phyloP scores from a whole-genome alignment of 1,139 yeast genomes.

The Keqinozyma sinolaborantium region DNA sequence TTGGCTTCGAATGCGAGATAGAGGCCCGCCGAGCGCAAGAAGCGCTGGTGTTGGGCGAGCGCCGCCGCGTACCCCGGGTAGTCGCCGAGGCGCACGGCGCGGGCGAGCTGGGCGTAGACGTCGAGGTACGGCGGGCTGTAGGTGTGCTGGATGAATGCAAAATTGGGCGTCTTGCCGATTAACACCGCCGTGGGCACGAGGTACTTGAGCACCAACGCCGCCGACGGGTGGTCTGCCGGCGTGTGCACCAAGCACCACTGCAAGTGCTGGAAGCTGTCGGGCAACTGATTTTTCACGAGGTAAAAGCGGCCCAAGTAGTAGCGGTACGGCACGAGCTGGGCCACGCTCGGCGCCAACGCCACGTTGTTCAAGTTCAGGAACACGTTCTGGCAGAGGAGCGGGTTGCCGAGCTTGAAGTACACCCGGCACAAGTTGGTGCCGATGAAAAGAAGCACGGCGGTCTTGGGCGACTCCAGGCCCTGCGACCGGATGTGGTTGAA shows the following conservation, averaged over 20 bases:
- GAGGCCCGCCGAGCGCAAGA: conserved; percentile 33
- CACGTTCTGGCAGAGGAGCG: conserved; percentile 69
- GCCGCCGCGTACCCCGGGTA: conserved; percentile 25
- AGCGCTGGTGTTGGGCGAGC: conserved; percentile 27
- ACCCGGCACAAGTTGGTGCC: conserved; percentile 59
- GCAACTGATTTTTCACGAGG: conserved; percentile 55
- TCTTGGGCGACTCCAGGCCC: conserved; percentile 17
- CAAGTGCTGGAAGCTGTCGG: conserved; percentile 55
- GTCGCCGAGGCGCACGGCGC: conserved; percentile 38
- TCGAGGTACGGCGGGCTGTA: conserved; percentile 25
- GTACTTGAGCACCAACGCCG: conserved; percentile 42
- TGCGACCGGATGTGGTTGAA: conserved; percentile 66
- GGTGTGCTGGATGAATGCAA: conserved; percentile 16
- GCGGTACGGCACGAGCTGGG: conserved; percentile 55
- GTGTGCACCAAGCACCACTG: conserved; percentile 57
- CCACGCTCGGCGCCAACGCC: conserved; percentile 28
- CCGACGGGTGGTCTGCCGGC: conserved; percentile 28
- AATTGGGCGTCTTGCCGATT: conserved; percentile 48
- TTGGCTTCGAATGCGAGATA: conserved; percentile 25
- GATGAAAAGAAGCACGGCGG: conserved; percentile 47
- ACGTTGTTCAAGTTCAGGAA: conserved; percentile 67
- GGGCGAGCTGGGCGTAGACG: conserved; percentile 34
- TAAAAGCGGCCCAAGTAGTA: conserved; percentile 67
- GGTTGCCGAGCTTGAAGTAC: conserved; percentile 61
- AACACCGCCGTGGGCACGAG: conserved; percentile 57